Base-by-base conservation (phyloP, 2,329 filamentous ascomycete species). In the Arthrobotrys conoides region DNA sequence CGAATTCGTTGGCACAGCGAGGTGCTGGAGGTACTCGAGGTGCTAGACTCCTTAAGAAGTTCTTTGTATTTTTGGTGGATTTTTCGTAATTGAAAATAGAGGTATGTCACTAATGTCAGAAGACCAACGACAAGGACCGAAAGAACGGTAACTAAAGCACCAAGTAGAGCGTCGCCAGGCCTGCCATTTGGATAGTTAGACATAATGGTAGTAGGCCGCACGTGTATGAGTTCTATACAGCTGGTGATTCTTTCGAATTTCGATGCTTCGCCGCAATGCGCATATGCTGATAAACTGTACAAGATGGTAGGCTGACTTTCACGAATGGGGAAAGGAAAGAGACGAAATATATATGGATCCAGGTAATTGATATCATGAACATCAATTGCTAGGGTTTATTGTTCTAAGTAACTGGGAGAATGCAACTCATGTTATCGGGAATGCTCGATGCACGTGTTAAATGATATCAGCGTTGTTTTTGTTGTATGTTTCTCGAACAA, bases 111-210 rank as follows among this genome's bases (percentile, higher is more conserved):
- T 12, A 78, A 27, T 2, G 59, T 22, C 5, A 63, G 18, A 16
- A 68, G 51, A 6, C 53, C 61, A 27, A 78, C 24, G n/a, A 53
- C 44, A n/a, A 65, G 36, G 20, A 78, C 38, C 6, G 66, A 55
- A 10, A 78, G 24, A 12, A 78, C 64, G 3, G 36, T 48, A 20
- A 78, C 27, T 30, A 69, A 18, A 2, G 38, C 64, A n/a, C 53
- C 75, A 10, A 72, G 63, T 16, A 65, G 24, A 24, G 49, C 22
- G 30, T 48, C 53, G 8, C 30, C 12, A 12, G 48, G n/a, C 55
- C 44, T 22, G 8, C 9, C 41, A 22, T 67, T 30, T 3, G 70
- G 20, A 30, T 33, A 16, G 10, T 41, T 44, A 24, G 69, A 49
- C 69, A 72, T 72, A 44, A 20, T 38, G 24, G 16, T 12, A n/a